These are phyloP conservation scores for Blastobotrys parvus DNA, from an alignment of 805 yeast genomes.

Conservation along the genomic window DNA sequence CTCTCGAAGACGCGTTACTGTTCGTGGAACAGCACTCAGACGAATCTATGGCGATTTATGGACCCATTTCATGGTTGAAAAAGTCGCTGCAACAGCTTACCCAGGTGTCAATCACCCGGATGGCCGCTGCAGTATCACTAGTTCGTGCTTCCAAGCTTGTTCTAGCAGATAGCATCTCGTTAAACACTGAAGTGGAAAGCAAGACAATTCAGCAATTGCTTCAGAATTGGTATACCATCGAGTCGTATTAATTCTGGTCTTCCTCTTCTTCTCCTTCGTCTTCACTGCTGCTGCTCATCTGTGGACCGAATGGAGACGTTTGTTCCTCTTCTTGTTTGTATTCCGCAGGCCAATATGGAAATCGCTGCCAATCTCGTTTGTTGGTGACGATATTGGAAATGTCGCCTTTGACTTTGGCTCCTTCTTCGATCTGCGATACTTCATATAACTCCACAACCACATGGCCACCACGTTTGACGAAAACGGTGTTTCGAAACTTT, in stretches of 20 bases:
- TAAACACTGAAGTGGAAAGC: too few species aligned
- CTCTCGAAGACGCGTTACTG: too few species aligned
- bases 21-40: too few species aligned
- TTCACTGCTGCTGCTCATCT: slow-evolving; percentile 15
- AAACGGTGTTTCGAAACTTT: slow-evolving; percentile 27
- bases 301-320: background rate
- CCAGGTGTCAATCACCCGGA: too few species aligned
- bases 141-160: too few species aligned
- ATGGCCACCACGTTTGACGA: slow-evolving; percentile 30
- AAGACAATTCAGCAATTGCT: too few species aligned
- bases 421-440: slow-evolving; percentile 12
- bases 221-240: too few species aligned
- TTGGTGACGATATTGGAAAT: slow-evolving; percentile 28
- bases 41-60: too few species aligned
- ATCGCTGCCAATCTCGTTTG: slow-evolving; percentile 26
- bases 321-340: slow-evolving; percentile 17
- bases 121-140: too few species aligned
- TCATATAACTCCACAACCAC: slow-evolving; percentile 22
- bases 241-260: background rate
- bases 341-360: slow-evolving; percentile 28
- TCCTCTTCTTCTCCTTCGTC: slow-evolving; percentile 18
- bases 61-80: too few species aligned
- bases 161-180: too few species aligned
- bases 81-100: too few species aligned
- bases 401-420: slow-evolving; percentile 26